Conservation (phyloP, 2,329 filamentous ascomycete genomes). For the Pseudogymnoascus sp. region DNA sequence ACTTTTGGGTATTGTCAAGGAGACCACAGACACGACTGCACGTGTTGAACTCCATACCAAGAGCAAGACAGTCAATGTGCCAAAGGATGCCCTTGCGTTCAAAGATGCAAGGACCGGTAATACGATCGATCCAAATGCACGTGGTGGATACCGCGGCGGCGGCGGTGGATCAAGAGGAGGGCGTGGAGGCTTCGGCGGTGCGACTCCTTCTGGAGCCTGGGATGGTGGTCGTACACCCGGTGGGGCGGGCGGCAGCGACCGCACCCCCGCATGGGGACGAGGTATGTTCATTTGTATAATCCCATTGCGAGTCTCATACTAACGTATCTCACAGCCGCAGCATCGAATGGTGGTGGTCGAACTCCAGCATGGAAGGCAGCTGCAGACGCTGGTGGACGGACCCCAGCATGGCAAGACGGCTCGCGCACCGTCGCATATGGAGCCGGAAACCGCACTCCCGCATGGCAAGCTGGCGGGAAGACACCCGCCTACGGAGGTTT, state of each 20-base stretch:
- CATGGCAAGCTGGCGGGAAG: conserved; percentile 71
- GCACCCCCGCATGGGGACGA: conserved; percentile 71
- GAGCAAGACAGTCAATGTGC: conserved; percentile 80
- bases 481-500: conserved; percentile 49
- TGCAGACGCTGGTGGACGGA: conserved; percentile 45
- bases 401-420: conserved; percentile 62
- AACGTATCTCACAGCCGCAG: conserved; percentile 39
- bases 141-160: conserved; percentile 37
- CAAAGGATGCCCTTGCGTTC: conserved; percentile 73
- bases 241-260: conserved; percentile 50
- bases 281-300: conserved; percentile 44
- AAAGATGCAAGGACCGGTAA: conserved; percentile 78
- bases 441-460: conserved; percentile 62
- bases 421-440: conserved; percentile 68
- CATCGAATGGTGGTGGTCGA: conserved; percentile 46
- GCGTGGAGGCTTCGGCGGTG: conserved; percentile 41
- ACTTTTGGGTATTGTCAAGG: conserved; percentile 88
- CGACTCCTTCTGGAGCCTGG: conserved; percentile 47
- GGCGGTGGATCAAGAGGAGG: conserved; percentile 37
- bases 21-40: conserved; percentile 78
- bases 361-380: conserved; percentile 57
- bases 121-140: conserved; percentile 62
- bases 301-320: conserved; percentile 6
- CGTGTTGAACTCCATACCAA: conserved; percentile 92
- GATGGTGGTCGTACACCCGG: conserved; percentile 59